These are phyloP conservation scores for Schizophyllum amplum DNA, from an alignment of 1,284 basidiomycete species.

Conservation along the genomic window DNA sequence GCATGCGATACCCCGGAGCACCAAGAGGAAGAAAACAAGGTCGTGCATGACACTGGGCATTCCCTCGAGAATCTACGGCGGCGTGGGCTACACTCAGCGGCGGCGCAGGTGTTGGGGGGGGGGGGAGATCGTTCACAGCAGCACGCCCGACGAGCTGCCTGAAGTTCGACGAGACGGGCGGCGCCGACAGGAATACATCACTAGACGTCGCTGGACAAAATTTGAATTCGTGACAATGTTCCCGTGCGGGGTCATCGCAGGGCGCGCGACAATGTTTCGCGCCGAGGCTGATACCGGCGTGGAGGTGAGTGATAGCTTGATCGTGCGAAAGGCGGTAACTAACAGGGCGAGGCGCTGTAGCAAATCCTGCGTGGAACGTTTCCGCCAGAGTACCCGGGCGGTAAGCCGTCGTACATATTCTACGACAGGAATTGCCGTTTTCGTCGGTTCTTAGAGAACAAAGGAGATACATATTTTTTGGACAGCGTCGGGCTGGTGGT, in stretches of 20 bases:
- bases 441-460: conserved; percentile 6
- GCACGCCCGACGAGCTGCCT: no score
- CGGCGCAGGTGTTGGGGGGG: no score
- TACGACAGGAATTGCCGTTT: conserved; percentile 24
- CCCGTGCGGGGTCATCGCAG: no score
- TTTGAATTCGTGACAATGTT: no score
- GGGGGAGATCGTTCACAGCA: no score
- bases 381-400: conserved; percentile 3
- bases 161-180: no score
- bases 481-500: conserved; percentile 17
- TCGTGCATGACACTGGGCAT: not conserved
- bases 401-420: conserved; percentile 14
- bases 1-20: not conserved
- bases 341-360: conserved; percentile 1
- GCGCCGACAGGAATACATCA: no score
- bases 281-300: conserved; percentile 4
- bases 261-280: no score
- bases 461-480: conserved; percentile 13
- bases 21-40: not conserved
- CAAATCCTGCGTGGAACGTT: conserved; percentile 9
- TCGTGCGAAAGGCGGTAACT: conserved; percentile 12
- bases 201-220: no score
- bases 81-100: no score
- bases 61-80: no score
- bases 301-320: conserved; percentile 14